Evolutionary conservation across 2,329 filamentous ascomycete genomes (phyloP), one percentile per base, ranked within the genome.

Genomic region (Epichloe sp.): DNA sequence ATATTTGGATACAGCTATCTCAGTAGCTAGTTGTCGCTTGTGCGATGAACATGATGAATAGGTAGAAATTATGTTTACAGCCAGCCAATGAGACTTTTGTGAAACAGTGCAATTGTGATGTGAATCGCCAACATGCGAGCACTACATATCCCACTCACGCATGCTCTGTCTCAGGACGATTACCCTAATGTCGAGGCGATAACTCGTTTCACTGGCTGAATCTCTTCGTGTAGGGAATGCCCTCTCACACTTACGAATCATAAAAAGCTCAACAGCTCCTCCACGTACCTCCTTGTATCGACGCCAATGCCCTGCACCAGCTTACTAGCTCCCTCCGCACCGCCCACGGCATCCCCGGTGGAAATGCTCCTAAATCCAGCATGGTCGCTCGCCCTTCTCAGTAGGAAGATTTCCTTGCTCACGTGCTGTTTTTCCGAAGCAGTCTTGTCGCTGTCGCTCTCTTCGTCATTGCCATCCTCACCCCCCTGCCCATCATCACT

Each of bases 211-310:
- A 31, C 26, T 31, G 26, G 26, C 26, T 31, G 7, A 8, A 31
- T 10, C 26, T 10, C 26, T 31, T 8, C 8, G 26, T 31, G 26
- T 31, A 31, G 26, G 7, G 26, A 2, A 31, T 31, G 26, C 26
- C 26, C 26, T 31, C 26, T 31, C 26, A 31, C 7, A 31, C 26
- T 3, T 8, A 8, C 26, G 7, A 34, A 3, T 56, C 53, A 68
- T 35, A 69, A 53, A 60, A 88, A 63, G 60, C 75, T 86, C 63
- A 89, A 68, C 51, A 90, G 63, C 1, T 80, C 81, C 63, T 89
- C 85, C 4, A 89, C 79, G 64, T 89, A 89, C 62, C 77, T 78
- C 64, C 82, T 76, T 34, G 85, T 87, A 70, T 90, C 86, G 36
- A 89, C 75, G 0, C 86, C 86, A 55, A 90, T 87, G 0, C 85